These are phyloP conservation scores for Candida sithepensis DNA, from an alignment of 805 yeast species.

Conservation along the genomic window DNA sequence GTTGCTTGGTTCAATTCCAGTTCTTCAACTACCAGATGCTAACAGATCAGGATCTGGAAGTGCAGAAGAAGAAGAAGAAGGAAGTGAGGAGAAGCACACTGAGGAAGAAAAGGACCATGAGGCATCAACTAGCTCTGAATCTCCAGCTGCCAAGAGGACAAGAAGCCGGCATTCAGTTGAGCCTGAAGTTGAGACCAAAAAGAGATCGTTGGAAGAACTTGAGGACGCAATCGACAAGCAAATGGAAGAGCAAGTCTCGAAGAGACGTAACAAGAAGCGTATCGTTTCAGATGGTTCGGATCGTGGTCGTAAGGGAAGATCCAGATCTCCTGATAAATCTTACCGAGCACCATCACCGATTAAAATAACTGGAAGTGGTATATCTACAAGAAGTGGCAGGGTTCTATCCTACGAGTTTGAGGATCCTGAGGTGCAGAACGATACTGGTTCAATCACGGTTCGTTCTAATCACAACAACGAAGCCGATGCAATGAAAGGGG, in stretches of 20 bases:
- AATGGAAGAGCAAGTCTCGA: not conserved
- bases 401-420: constrained; percentile 29
- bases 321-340: constrained; percentile 25
- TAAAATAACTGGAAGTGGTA: constrained; percentile 22
- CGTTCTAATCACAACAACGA: not conserved
- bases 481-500: not conserved
- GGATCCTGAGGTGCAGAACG: constrained; percentile 6
- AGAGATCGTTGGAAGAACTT: constrained; percentile 4
- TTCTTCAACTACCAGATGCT: not conserved
- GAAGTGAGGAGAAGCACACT: too few relatives aligned
- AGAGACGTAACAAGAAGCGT: constrained; percentile 5
- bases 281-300: constrained; percentile 7
- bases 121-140: not conserved
- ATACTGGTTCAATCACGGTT: not conserved
- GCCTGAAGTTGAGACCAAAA: constrained; percentile 3
- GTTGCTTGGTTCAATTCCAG: constrained; percentile 2
- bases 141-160: constrained; percentile 15
- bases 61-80: constrained; percentile 3
- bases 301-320: constrained; percentile 14
- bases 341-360: constrained; percentile 23
- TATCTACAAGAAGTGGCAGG: constrained; percentile 27
- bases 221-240: constrained; percentile 1
- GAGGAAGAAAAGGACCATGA: not conserved
- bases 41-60: constrained; percentile 3
- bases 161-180: constrained; percentile 7